Evolutionary conservation across 2,329 filamentous ascomycete genomes (phyloP).

Genomic region (Curvularia eragrostidis): DNA sequence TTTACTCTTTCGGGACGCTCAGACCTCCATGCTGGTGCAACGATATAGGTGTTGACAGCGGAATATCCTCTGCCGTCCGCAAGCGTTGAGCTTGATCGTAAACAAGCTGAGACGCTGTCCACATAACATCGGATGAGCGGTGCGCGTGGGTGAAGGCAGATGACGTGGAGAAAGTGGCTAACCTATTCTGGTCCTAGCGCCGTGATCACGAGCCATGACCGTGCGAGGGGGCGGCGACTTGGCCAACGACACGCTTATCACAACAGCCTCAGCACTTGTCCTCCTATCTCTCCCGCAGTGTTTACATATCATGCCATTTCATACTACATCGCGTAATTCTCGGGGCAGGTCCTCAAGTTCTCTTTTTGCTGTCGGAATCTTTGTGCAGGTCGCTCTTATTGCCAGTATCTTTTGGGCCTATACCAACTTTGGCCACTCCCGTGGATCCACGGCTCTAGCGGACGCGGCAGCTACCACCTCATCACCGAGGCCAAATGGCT

Average conservation of each 20-base stretch:
- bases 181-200: constrained; percentile 10
- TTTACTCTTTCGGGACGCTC: constrained; percentile 3
- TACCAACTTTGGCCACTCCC: constrained; percentile 13
- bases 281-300: constrained; percentile 22
- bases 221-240: constrained; percentile 30
- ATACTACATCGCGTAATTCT: constrained; percentile 18
- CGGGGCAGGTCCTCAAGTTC: constrained; percentile 22
- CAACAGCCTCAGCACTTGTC: constrained; percentile 19
- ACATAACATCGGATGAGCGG: constrained; percentile 9
- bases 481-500: constrained; percentile 16
- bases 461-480: constrained; percentile 7
- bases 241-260: constrained; percentile 24
- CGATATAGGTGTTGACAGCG: background rate
- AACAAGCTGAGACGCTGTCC: background rate
- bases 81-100: background rate
- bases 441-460: constrained; percentile 16
- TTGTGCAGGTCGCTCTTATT: constrained; percentile 35
- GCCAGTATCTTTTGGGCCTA: constrained; percentile 25
- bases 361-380: constrained; percentile 23
- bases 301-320: constrained; percentile 29
- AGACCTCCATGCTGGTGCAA: background rate
- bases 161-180: constrained; percentile 12
- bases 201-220: constrained; percentile 21
- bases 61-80: too few relatives aligned
- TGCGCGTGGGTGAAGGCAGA: constrained; percentile 15